Percentiles rank a stretch among this genome's conserved stretches.
These are phyloP conservation scores for Yarrowia porcina DNA, from an alignment of 805 yeast species.

Conservation along the genomic window DNA sequence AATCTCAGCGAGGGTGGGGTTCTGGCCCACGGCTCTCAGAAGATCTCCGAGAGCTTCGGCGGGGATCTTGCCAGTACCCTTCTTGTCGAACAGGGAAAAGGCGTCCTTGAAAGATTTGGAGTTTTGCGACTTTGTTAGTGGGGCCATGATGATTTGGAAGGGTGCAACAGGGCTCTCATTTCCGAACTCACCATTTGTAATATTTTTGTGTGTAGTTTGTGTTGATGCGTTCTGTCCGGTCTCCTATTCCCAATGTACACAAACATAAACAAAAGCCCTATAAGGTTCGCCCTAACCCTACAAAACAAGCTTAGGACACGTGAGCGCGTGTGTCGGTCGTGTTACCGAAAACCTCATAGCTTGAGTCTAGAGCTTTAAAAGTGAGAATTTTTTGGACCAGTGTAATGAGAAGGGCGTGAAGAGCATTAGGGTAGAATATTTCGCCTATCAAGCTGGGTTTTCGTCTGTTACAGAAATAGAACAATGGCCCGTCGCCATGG, in stretches of 20 bases:
- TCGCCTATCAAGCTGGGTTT: too few relatives aligned
- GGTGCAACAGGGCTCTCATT: neutral
- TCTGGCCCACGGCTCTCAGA: constrained; percentile 95
- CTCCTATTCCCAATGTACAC: constrained; percentile 24
- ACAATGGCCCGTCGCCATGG: neutral
- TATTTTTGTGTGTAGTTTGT: constrained; percentile 14
- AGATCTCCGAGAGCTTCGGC: constrained; percentile 84
- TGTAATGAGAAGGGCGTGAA: too few relatives aligned
- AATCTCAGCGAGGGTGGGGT: constrained; percentile 91
- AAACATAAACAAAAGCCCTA: constrained; percentile 7
- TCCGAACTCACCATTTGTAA: constrained; percentile 20
- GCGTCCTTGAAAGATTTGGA: constrained; percentile 74
- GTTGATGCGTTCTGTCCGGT: constrained; percentile 7
- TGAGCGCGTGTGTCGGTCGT: constrained; percentile 18
- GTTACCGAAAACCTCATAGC: neutral
- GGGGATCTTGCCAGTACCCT: constrained; percentile 90
- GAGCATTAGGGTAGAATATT: too few relatives aligned
- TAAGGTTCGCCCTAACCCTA: neutral
- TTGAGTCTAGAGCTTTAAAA: neutral
- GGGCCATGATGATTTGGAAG: constrained; percentile 4
- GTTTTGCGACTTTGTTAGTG: constrained; percentile 26
- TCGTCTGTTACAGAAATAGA: too few relatives aligned
- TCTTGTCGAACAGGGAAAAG: constrained; percentile 92
- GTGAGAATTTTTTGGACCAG: neutral
- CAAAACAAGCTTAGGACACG: neutral